These are phyloP conservation scores for Phaeosphaeriaceae sp. DNA, from an alignment of 2,329 filamentous ascomycete genomes.

Conservation along the genomic window DNA sequence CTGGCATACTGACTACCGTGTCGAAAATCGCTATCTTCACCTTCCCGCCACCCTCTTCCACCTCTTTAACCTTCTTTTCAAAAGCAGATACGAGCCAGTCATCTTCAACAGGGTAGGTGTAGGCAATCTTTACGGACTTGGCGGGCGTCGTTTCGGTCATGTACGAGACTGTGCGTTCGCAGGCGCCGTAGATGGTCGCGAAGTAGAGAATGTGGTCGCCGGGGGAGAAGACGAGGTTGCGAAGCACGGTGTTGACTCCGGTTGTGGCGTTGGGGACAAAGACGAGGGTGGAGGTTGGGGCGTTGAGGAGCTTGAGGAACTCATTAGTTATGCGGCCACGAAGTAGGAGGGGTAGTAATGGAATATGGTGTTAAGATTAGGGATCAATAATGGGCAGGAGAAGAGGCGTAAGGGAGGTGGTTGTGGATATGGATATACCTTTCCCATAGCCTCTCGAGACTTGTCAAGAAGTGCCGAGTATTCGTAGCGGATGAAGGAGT, in stretches of 20 bases:
- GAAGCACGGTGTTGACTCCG: conserved; percentile 80
- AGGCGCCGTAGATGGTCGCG: conserved; percentile 78
- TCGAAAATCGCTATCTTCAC: conserved; percentile 79
- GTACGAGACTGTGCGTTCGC: conserved; percentile 76
- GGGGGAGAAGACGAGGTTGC: conserved; percentile 71
- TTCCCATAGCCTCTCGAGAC: conserved; percentile 66
- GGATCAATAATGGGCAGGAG: neutral
- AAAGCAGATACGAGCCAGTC: conserved; percentile 71
- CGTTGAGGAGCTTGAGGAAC: conserved; percentile 64
- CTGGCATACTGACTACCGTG: conserved; percentile 79
- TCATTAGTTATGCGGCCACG: neutral
- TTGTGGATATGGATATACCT: conserved; percentile 11
- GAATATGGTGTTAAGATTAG: no score
- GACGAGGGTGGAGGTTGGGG: conserved; percentile 71
- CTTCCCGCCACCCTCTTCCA: conserved; percentile 65
- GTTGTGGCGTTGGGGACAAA: conserved; percentile 84
- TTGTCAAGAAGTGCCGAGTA: conserved; percentile 70
- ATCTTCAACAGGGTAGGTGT: conserved; percentile 75
- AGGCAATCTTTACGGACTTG: conserved; percentile 61
- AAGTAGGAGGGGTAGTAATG: no score
- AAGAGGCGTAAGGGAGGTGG: no score
- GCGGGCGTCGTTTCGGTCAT: conserved; percentile 72
- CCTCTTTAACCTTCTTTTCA: conserved; percentile 62
- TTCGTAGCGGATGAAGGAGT: conserved; percentile 77
- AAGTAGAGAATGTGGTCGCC: conserved; percentile 85